Base-by-base conservation (phyloP, 2,329 filamentous ascomycete genomes). In the Colletotrichum kahawae region DNA sequence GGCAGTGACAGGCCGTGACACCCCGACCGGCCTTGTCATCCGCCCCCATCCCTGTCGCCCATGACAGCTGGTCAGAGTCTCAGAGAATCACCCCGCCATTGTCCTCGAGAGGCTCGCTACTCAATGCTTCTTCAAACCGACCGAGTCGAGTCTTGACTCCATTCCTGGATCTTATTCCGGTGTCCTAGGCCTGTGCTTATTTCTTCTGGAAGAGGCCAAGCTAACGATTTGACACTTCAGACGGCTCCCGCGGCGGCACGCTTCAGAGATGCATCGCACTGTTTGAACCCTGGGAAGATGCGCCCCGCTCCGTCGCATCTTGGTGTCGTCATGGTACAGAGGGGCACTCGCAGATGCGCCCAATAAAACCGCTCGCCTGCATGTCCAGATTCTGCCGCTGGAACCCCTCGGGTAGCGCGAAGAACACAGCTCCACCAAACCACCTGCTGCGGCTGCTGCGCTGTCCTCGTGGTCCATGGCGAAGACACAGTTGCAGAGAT, bases 261-360 rank as follows among this genome's bases (percentile, higher is more conserved):
- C 60, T 59, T 33, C 65, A 34, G n/a, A 56, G 57, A 56, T 64
- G 66, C 56, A 54, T 54, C 64, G 38, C 27, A 56, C 56, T 60
- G 21, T 67, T 24, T 63, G 69, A 67, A 51, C 69, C 56, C 69
- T 64, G 57, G 16, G 72, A 64, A 68, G 48, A 51, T 59, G 62
- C 34, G 63, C 72, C 73, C 73, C 69, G 63, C 73, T 27, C 65
- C 64, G 31, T 59, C 57, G 57, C 63, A 64, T 56, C 56, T 48
- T 43, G 43, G 27, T 75, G 73, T 75, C 73, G 73, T 73, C 73
- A 75, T 75, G 57, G 73, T 48, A 68, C 73, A 33, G 69, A 64
- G 43, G 57, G 57, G 29, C 27, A 73, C 10, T 43, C 13, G 13
- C 33, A 72, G 56, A 72, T 64, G 68, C 71, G 38, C 71, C 67